Base-by-base conservation (phyloP, 805 yeast species). In the Pichia occidentalis region DNA sequence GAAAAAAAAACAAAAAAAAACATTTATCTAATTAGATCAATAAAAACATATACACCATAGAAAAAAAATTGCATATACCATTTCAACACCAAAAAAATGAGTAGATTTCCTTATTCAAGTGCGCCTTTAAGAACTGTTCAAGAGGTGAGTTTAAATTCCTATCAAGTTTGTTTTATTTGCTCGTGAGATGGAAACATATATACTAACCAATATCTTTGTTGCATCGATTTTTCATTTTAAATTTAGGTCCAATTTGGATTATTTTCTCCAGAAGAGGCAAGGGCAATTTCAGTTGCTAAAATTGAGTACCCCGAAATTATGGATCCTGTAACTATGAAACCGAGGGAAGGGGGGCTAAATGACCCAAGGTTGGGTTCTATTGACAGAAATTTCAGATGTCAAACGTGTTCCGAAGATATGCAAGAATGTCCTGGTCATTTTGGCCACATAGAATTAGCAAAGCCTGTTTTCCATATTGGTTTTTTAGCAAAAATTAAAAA, bases 351-450 rank as follows among this genome's bases (percentile, higher is more conserved):
- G 47, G 99, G 99, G 44, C 69, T 92, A 46, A 90, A 88, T 59
- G 98, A 94, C 61, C 97, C 98, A 44, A 79, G 97, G 53, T 71
- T 92, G 45, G 99, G 99, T 35, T 84, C 97, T 4, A 88, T 92
- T 52, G 99, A 92, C 64, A 80, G 98, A 61, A 90, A 88, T 60
- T 85, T 84, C 72, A 86, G 85, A 68, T 92, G 99, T 71, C 97
- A 90, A 70, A 92, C 99, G 18, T 92, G 99, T 72, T 95, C 96
- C 54, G 99, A 92, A 63, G 96, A 90, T 53, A 92, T 92, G 97
- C 85, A 90, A 44, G 97, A 92, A 61, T 92, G 99, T 65, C 97
- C 97, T 1, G 99, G 99, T 43, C 99, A 92, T 67, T 92, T 92
- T 64, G 99, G 99, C 50, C 99, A 92, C 58, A 92, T 92, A 45